A percentile compares a stretch with the other conserved stretches of the same genome.
phyloP scores from a whole-genome alignment of 202 grass and related monocot genomes.

The Alloteropsis angusta region DNA sequence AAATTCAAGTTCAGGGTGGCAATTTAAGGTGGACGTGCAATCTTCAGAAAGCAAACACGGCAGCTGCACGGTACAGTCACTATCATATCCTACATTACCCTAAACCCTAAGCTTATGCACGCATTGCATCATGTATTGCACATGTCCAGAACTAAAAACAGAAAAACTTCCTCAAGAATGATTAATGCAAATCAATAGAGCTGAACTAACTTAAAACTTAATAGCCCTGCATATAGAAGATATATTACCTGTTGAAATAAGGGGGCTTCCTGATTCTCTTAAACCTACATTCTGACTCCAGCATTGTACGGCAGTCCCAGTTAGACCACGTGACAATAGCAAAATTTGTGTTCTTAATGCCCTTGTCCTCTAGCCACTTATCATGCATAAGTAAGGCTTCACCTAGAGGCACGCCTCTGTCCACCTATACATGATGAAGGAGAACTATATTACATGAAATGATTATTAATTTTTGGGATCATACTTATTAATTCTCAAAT shows the following conservation, averaged over 20 bases:
- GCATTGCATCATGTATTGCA: background rate
- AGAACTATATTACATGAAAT: background rate
- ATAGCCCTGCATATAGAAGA: background rate
- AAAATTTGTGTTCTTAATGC: conserved; percentile 94
- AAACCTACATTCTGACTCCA: conserved; percentile 93
- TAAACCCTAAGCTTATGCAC: background rate
- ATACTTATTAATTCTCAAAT: background rate
- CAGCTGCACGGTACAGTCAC: background rate
- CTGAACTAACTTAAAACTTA: background rate
- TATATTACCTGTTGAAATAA: conserved; percentile 79
- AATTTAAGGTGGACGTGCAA: background rate
- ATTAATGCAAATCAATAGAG: background rate
- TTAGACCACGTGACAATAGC: conserved; percentile 95
- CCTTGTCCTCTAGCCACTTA: conserved; percentile 96
- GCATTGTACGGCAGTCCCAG: conserved; percentile 94
- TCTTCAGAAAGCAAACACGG: background rate
- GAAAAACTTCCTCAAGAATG: background rate
- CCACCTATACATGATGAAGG: conserved; percentile 58
- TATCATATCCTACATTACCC: background rate
- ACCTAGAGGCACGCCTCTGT: conserved; percentile 90
- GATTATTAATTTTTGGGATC: background rate
- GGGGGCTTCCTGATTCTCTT: conserved; percentile 91
- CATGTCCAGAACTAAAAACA: background rate
- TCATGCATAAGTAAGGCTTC: conserved; percentile 99
- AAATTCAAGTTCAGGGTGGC: background rate